Evolutionary conservation across 2,329 filamentous ascomycete species (phyloP).

Genomic region (Ophiocordyceps robertsii): DNA sequence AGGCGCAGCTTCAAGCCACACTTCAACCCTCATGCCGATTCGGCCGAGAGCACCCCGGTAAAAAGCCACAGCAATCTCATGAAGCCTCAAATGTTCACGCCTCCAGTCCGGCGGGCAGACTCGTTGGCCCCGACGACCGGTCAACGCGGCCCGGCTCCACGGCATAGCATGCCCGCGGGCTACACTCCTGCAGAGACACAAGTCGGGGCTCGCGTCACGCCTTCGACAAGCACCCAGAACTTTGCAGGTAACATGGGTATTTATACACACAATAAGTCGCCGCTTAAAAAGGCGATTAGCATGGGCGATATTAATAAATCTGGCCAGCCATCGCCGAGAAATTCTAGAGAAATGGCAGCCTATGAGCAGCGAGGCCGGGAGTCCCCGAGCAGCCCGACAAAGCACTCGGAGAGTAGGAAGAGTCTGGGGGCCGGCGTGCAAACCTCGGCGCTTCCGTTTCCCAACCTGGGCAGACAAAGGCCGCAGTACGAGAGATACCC

Average conservation of each 20-base stretch:
- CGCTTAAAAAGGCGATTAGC: slow-evolving; percentile 63
- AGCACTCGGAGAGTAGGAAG: slow-evolving; percentile 18
- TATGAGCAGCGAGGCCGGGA: slow-evolving; percentile 33
- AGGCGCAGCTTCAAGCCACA: slow-evolving; percentile 69
- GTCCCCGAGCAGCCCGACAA: slow-evolving; percentile 27
- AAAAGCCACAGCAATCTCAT: slow-evolving; percentile 18
- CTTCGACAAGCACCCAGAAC: slow-evolving; percentile 12
- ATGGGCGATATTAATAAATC: slow-evolving; percentile 40
- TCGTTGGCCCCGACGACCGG: slow-evolving; percentile 16
- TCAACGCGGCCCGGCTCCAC: slow-evolving; percentile 15
- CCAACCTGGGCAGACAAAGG: slow-evolving; percentile 20
- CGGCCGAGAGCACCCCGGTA: slow-evolving; percentile 33
- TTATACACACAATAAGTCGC: slow-evolving; percentile 68
- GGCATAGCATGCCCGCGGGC: slow-evolving; percentile 21
- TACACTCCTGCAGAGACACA: slow-evolving; percentile 14
- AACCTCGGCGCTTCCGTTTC: slow-evolving; percentile 23
- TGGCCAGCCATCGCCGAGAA: slow-evolving; percentile 34
- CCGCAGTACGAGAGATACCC: slow-evolving; percentile 29
- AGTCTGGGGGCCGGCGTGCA: slow-evolving; percentile 9
- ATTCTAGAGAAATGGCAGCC: slow-evolving; percentile 48
- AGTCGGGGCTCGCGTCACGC: slow-evolving; percentile 5
- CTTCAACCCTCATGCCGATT: slow-evolving; percentile 68
- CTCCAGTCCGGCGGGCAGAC: slow-evolving; percentile 22
- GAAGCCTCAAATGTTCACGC: slow-evolving; percentile 30
- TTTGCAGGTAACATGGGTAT: slow-evolving; percentile 68